phyloP scores from a whole-genome alignment of 73 alveolate genomes.

The Paramecium sexaurelia region DNA sequence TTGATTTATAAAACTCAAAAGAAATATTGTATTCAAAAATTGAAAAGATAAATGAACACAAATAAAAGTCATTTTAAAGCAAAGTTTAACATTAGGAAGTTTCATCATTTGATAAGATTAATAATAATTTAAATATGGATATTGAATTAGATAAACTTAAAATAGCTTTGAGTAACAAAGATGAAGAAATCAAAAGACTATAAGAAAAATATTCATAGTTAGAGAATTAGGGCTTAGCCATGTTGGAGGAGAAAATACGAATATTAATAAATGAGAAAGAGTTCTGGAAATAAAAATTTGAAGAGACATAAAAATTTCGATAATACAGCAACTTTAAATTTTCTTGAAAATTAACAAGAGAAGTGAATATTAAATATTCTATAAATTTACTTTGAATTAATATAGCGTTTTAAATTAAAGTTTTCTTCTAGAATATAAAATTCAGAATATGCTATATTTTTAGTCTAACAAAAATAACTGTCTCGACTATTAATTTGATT shows the following conservation, averaged over 20 bases:
- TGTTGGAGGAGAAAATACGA: slow-evolving; percentile 5
- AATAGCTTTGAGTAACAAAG: slow-evolving; percentile 20
- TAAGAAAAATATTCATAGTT: slow-evolving; percentile 14
- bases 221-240: background rate
- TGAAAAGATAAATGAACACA: background rate
- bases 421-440: no score
- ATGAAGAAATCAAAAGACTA: background rate
- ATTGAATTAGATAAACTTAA: background rate
- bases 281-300: slow-evolving; percentile 17
- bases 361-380: no score
- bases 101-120: background rate
- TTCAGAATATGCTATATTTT: no score
- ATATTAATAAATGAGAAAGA: background rate
- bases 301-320: background rate
- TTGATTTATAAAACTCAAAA: slow-evolving; percentile 12
- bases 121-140: background rate
- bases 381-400: no score
- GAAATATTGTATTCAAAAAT: background rate
- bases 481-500: no score
- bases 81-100: background rate
- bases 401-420: no score
- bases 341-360: no score
- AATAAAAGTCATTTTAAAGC: background rate
- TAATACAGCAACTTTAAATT: background rate
- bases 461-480: no score